phyloP scores from a whole-genome alignment of 257 asterid species.

The Solanum peruvianum region DNA sequence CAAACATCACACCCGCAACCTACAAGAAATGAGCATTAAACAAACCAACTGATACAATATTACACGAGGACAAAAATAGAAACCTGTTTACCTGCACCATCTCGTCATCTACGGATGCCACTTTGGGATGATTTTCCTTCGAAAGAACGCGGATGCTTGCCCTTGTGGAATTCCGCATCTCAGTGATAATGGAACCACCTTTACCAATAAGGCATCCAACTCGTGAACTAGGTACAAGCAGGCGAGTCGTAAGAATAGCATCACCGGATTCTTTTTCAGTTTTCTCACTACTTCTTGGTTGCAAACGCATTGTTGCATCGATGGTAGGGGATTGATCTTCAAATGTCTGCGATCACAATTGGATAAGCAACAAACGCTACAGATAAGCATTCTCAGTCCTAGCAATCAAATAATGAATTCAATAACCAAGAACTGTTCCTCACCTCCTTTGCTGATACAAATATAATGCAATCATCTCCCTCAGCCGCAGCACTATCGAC shows the following conservation, averaged over 20 bases:
- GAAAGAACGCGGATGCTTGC: conserved; percentile 69
- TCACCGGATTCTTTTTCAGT: conserved; percentile 51
- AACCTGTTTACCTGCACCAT: conserved; percentile 70
- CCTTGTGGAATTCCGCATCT: conserved; percentile 66
- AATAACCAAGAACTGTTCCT: neutral
- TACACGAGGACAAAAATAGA: neutral
- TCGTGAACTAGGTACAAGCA: conserved; percentile 57
- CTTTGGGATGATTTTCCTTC: conserved; percentile 66
- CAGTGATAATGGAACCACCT: conserved; percentile 75
- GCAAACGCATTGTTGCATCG: conserved; percentile 74
- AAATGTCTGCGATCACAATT: conserved; percentile 30
- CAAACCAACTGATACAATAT: neutral
- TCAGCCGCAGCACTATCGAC: conserved; percentile 69
- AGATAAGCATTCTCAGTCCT: neutral
- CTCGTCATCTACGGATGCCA: conserved; percentile 76
- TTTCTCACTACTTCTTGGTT: conserved; percentile 72
- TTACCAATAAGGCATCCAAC: conserved; percentile 89
- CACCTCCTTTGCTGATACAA: conserved; percentile 81
- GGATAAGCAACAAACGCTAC: neutral
- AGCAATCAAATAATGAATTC: neutral
- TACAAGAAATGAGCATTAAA: neutral
- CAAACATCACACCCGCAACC: neutral
- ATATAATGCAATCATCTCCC: conserved; percentile 67
- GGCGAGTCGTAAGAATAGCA: conserved; percentile 47
- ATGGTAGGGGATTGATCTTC: conserved; percentile 73